Percentiles rank a stretch among this genome's conserved stretches.
Evolutionary conservation across 306 rosid species (phyloP).

Genomic region (Corylus avellana): DNA sequence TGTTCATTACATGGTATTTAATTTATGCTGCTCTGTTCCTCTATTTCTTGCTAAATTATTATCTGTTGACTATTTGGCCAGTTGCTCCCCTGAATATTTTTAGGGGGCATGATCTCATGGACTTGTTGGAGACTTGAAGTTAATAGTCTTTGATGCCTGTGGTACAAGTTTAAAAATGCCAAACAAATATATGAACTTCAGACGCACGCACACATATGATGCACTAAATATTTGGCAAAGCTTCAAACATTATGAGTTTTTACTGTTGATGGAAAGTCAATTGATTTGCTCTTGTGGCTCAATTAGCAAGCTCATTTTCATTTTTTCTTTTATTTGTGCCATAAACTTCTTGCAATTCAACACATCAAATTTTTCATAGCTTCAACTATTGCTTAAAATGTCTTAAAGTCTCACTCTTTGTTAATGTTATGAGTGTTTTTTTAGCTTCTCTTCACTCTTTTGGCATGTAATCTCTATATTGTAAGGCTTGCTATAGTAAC

Average conservation of each 20-base stretch:
- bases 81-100: not conserved
- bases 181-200: not conserved
- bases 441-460: slow-evolving; percentile 6
- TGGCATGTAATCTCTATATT: slow-evolving; percentile 5
- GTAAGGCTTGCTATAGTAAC: not conserved
- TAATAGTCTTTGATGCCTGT: not conserved
- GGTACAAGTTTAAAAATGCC: not conserved
- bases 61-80: not conserved
- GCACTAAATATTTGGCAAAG: not conserved
- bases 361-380: not conserved
- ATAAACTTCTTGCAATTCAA: not conserved
- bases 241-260: not conserved
- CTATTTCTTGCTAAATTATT: no score
- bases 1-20: not conserved
- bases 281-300: not conserved
- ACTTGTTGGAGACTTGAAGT: not conserved
- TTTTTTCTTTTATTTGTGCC: not conserved
- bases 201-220: not conserved
- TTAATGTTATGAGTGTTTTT: not conserved
- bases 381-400: slow-evolving; percentile 14
- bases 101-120: not conserved
- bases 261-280: not conserved
- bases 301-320: not conserved
- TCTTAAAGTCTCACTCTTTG: slow-evolving; percentile 4
- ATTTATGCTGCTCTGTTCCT: not conserved